phyloP scores from a whole-genome alignment of 2,329 filamentous ascomycete genomes.

The Emmonsia crescens region DNA sequence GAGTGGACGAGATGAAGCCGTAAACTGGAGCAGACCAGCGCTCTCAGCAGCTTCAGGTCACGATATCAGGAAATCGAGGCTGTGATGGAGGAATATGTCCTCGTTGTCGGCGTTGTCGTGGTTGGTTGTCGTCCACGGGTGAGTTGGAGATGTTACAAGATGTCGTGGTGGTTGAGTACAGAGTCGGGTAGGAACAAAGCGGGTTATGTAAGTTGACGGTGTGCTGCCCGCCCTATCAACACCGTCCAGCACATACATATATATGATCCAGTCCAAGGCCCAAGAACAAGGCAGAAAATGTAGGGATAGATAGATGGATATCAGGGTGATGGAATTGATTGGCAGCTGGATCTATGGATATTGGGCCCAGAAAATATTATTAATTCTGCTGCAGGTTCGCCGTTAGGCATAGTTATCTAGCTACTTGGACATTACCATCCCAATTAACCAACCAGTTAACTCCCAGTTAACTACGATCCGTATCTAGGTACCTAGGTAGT shows the following conservation, averaged over 20 bases:
- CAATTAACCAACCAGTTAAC: background rate
- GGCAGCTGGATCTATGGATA: background rate
- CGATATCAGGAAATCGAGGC: background rate
- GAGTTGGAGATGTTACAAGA: background rate
- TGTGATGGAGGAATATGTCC: background rate
- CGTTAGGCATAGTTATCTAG: background rate
- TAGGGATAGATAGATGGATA: background rate
- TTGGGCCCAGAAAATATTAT: background rate
- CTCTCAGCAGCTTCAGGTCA: background rate
- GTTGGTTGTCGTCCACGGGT: background rate
- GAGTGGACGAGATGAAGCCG: background rate
- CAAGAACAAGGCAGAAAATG: background rate
- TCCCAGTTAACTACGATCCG: too few relatives aligned
- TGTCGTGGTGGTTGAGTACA: background rate
- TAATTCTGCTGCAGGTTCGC: background rate
- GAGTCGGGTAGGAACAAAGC: too few relatives aligned
- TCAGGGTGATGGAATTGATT: too few relatives aligned
- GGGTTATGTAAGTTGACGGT: background rate
- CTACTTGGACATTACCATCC: background rate
- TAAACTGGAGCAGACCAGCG: constrained; percentile 1
- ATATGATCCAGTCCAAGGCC: background rate
- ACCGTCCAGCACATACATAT: background rate
- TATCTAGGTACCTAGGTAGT: too few relatives aligned
- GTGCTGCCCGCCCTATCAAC: background rate
- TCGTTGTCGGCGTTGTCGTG: background rate